Base-by-base conservation (phyloP, 345 rosid genomes). In the Sisymbrium irio region DNA sequence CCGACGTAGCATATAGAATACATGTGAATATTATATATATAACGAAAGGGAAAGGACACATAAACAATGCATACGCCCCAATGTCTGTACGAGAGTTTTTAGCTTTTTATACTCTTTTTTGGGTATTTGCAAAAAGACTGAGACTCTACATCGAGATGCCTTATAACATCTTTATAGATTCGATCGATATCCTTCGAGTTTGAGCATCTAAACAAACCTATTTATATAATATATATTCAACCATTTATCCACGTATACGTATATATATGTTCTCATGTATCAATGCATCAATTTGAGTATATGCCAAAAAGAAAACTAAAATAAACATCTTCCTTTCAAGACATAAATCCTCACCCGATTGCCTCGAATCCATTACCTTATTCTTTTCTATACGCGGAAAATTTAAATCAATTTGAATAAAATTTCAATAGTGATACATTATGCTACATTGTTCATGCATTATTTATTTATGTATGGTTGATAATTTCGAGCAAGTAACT, bases 71-170 rank as follows among this genome's bases (percentile, higher is more conserved):
- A 61, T 68, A 67, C 65, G 79, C 69, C 65, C 65, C 75, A 62
- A 55, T 54, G 79, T 54, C 50, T 51, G 62, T 76, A 42, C 53
- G 36, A 14, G 59, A 69, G 64, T 53, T 61, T 20, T 20, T 41
- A 62, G 20, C 58, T 69, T 69, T 69, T 69, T 68, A 44, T 55
- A 53, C 65, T 35, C 47, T 68, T 69, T 62, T 61, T 54, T 69
- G 74, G 78, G 75, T 76, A 69, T 76, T 69, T 69, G 71, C 70
- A 62, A 76, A 75, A 76, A 76, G 79, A 76, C 62, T 36, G 60
- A 54, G 79, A 76, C 75, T 76, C 59, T 60, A 62, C 75, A 69
- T n/a, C 40, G 75, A 62, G 74, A 76, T 76, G 69, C 74, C 51
- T 69, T 45, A 4, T 76, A 60, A 75, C 56, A 69, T 69, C 65